phyloP scores from a whole-genome alignment of 371 early-diverging fungal species.

The Mortierella sp. region DNA sequence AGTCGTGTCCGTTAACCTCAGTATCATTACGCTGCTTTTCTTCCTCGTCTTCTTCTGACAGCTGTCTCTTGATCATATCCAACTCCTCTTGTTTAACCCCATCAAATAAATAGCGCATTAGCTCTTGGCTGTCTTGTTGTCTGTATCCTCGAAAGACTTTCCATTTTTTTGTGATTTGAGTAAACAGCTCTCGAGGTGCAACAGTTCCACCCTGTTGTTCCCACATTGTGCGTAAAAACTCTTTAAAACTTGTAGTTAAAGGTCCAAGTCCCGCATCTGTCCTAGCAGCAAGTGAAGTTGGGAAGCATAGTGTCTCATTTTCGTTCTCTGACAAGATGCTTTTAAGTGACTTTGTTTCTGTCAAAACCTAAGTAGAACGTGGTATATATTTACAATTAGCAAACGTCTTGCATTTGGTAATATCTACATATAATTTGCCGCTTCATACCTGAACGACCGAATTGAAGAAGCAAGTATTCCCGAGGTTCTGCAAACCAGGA shows the following conservation, averaged over 20 bases:
- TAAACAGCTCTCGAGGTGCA: conserved; percentile 65
- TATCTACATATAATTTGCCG: background rate
- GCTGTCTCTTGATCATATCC: conserved; percentile 41
- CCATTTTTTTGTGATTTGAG: conserved; percentile 62
- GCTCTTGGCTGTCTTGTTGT: conserved; percentile 79
- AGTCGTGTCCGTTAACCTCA: background rate
- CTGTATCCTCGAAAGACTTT: conserved; percentile 64
- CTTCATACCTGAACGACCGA: conserved; percentile 75
- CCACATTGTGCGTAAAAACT: conserved; percentile 46
- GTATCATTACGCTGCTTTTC: background rate
- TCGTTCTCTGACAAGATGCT: conserved; percentile 31
- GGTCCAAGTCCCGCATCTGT: conserved; percentile 49
- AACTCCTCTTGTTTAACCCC: conserved; percentile 68
- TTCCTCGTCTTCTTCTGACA: conserved; percentile 15
- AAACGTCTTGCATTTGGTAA: background rate
- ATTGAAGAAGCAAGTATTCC: conserved; percentile 96
- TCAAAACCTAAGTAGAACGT: conserved; percentile 9
- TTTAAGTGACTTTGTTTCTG: conserved; percentile 45
- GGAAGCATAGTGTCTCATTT: background rate
- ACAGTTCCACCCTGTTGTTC: conserved; percentile 55
- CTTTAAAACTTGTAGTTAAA: conserved; percentile 45
- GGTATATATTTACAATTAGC: background rate
- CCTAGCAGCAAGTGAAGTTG: conserved; percentile 46
- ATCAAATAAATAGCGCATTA: conserved; percentile 73
- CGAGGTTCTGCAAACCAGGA: conserved; percentile 83